These are phyloP conservation scores for Paecilomyces sp. DNA, from an alignment of 2,329 filamentous ascomycete species.

Conservation along the genomic window DNA sequence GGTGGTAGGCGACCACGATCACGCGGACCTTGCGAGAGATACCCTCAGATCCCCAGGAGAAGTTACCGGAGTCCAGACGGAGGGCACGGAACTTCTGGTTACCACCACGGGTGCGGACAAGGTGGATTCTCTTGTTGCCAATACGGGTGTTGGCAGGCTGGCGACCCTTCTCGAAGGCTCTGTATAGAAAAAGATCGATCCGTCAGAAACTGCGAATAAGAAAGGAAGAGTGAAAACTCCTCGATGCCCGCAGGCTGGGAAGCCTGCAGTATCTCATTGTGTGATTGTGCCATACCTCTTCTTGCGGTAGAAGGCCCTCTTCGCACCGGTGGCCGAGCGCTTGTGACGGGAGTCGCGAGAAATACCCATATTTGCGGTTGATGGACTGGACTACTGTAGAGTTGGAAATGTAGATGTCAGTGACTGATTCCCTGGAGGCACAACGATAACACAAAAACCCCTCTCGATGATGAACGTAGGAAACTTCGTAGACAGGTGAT, in stretches of 20 bases:
- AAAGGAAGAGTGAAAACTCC: conserved; percentile 15
- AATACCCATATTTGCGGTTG: conserved; percentile 94
- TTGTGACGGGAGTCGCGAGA: conserved; percentile 99
- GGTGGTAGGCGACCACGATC: conserved; percentile 97
- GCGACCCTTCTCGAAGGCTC: conserved; percentile 99
- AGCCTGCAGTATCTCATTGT: conserved; percentile 14
- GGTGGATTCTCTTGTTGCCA: conserved; percentile 91
- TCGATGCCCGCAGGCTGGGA: not conserved
- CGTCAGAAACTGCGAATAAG: conserved; percentile 62
- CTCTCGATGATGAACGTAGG: not conserved
- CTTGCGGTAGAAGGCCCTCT: conserved; percentile 82
- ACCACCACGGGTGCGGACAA: conserved; percentile 93
- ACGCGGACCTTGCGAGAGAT: conserved; percentile 98
- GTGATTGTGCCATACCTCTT: conserved; percentile 40
- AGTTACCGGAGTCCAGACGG: conserved; percentile 98
- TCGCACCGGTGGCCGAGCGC: conserved; percentile 97
- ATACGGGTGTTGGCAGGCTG: conserved; percentile 99
- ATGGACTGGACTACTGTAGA: conserved; percentile 41
- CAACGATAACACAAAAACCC: not conserved
- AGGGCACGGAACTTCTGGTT: conserved; percentile 99
- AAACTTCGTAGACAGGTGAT: not conserved
- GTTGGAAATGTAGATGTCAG: conserved; percentile 4
- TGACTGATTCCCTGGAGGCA: conserved; percentile 3
- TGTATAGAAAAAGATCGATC: conserved; percentile 54
- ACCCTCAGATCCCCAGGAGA: conserved; percentile 98